Base-by-base conservation (phyloP, 345 rosid species). In the Passiflora organensis region DNA sequence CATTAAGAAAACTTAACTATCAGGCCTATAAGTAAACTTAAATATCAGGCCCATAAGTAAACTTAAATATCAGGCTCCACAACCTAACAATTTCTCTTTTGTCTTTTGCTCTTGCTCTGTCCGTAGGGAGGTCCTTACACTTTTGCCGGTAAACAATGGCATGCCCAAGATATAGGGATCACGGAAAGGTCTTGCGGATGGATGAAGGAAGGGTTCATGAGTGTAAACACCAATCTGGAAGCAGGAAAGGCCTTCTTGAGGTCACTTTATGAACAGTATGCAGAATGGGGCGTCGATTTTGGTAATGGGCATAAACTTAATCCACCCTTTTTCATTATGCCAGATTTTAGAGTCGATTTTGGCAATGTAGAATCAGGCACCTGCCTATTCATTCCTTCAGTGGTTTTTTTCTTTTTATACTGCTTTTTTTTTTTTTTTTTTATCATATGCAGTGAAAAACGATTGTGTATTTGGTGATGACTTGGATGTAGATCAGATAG, bases 281-380 rank as follows among this genome's bases (percentile, higher is more conserved):
- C 90, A 0, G 89, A 81, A 44, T 91, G 97, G 97, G 97, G 96
- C 4, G 84, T 91, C 19, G 97, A 91, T 82, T 87, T 91, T 59
- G 85, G 96, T 91, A 78, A 87, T 41, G 63, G 45, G 8, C 8
- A 28, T 16, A 28, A 16, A 4, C 28, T 52, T 49, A 5, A 18
- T 53, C 25, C 45, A 53, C 42, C 23, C 18, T 25, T 2, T 15
- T 11, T 37, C 8, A n/a, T 48, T 18, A 23, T 41, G 10, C 43
- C 43, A 41, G n/a, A 13, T 41, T 11, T 59, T 48, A 20, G 60
- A 45, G 25, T 58, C 61, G 57, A 32, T 48, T 24, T 43, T n/a
- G n/a, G n/a, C n/a, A n/a, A n/a, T n/a, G n/a, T n/a, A n/a, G n/a
- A n/a, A n/a, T n/a, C n/a, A n/a, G n/a, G n/a, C n/a, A n/a, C n/a